Evolutionary conservation across 2,329 filamentous ascomycete genomes (phyloP).

Genomic region (Botrytis galanthina): DNA sequence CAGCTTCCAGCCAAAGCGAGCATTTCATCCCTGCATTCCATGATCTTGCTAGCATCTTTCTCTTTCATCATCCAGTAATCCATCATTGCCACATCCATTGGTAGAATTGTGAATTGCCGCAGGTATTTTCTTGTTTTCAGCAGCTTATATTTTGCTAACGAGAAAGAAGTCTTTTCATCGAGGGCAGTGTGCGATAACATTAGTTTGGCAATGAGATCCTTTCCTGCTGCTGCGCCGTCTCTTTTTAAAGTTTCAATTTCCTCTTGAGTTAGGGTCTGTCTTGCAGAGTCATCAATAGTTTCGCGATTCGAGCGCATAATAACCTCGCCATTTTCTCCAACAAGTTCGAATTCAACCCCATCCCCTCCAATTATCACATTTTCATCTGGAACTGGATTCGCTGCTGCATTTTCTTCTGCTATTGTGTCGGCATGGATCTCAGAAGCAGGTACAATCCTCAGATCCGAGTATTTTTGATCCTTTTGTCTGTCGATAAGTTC

Average conservation of each 20-base stretch:
- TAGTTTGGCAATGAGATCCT: slow-evolving; percentile 89
- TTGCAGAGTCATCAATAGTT: slow-evolving; percentile 57
- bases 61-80: slow-evolving; percentile 76
- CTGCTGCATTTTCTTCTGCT: slow-evolving; percentile 47
- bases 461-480: slow-evolving; percentile 61
- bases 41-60: slow-evolving; percentile 73
- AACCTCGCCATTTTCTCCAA: slow-evolving; percentile 49
- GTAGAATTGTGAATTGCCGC: slow-evolving; percentile 79
- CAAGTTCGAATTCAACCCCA: slow-evolving; percentile 47
- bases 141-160: slow-evolving; percentile 91
- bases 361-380: slow-evolving; percentile 44
- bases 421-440: slow-evolving; percentile 84
- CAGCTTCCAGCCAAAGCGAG: slow-evolving; percentile 80
- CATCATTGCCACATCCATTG: slow-evolving; percentile 75
- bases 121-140: slow-evolving; percentile 94
- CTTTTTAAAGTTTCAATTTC: slow-evolving; percentile 72
- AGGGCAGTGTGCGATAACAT: slow-evolving; percentile 84
- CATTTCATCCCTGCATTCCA: slow-evolving; percentile 85
- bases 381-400: slow-evolving; percentile 42
- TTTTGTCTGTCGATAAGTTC: slow-evolving; percentile 74
- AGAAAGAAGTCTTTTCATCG: slow-evolving; percentile 92
- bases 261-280: slow-evolving; percentile 72
- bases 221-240: slow-evolving; percentile 73
- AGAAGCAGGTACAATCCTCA: slow-evolving; percentile 75
- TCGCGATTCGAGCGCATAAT: slow-evolving; percentile 57